Evolutionary conservation across 1,139 yeast genomes (phyloP).

Genomic region (Hyphopichia burtonii): DNA sequence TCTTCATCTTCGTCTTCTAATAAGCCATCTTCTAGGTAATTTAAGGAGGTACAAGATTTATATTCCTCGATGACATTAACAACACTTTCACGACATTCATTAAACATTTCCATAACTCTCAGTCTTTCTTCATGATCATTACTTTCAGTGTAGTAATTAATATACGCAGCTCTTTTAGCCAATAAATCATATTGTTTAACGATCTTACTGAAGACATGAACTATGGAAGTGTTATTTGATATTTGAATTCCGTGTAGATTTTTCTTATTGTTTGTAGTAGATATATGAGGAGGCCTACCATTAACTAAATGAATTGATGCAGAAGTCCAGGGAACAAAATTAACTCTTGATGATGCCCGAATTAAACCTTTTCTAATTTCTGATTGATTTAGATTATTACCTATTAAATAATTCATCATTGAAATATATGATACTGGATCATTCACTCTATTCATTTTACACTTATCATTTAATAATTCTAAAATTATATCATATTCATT

Average conservation of each 20-base stretch:
- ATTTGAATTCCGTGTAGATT: constrained; percentile 72
- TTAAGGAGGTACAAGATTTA: constrained; percentile 52
- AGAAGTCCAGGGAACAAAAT: constrained; percentile 87
- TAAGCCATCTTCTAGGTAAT: constrained; percentile 50
- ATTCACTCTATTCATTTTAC: constrained; percentile 66
- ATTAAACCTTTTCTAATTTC: constrained; percentile 80
- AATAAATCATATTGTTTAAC: constrained; percentile 78
- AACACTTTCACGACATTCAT: constrained; percentile 74
- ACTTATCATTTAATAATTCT: constrained; percentile 76
- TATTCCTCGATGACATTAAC: constrained; percentile 73
- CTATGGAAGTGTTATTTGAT: constrained; percentile 73
- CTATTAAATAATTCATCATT: constrained; percentile 74
- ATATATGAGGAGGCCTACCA: constrained; percentile 40
- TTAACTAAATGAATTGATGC: constrained; percentile 77
- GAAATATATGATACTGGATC: constrained; percentile 57
- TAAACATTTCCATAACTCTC: constrained; percentile 69
- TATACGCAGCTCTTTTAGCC: constrained; percentile 78
- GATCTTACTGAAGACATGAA: constrained; percentile 63
- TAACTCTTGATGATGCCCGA: constrained; percentile 74
- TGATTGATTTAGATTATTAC: constrained; percentile 58
- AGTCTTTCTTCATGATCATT: constrained; percentile 44
- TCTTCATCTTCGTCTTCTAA: constrained; percentile 2
- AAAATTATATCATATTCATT: constrained; percentile 85
- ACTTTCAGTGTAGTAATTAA: constrained; percentile 68
- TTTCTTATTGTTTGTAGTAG: constrained; percentile 11